These are phyloP conservation scores for Gypsophila paniculata DNA, from an alignment of 179 eudicot genomes.

Conservation along the genomic window DNA sequence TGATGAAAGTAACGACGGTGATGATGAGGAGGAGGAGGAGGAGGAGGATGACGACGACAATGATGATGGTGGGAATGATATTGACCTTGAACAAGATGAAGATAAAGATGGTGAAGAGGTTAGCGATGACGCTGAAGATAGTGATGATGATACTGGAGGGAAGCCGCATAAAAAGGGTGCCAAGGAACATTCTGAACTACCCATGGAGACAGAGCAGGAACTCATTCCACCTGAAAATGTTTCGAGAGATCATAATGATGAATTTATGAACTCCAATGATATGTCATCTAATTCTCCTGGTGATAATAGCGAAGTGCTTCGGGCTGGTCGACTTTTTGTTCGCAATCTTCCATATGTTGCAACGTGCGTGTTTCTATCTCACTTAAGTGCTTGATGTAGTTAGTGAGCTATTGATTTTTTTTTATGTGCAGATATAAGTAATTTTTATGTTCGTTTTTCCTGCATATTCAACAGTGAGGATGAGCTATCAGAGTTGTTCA, in stretches of 20 bases:
- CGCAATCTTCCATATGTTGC: conserved; percentile 85
- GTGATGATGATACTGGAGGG: conserved; percentile 14
- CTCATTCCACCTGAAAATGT: conserved; percentile 9
- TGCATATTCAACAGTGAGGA: conserved; percentile 60
- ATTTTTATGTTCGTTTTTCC: neutral
- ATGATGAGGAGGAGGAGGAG: conserved; percentile 22
- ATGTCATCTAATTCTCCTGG: conserved; percentile 34
- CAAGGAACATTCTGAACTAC: conserved; percentile 15
- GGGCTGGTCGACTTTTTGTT: conserved; percentile 72
- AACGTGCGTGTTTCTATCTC: conserved; percentile 42
- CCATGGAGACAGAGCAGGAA: conserved; percentile 12
- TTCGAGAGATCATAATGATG: conserved; percentile 33
- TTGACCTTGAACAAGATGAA: conserved; percentile 17
- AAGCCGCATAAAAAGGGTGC: conserved; percentile 17
- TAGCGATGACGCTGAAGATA: conserved; percentile 21
- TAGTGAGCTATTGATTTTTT: neutral
- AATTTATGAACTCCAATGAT: conserved; percentile 26
- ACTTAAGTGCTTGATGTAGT: neutral
- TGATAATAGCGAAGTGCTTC: conserved; percentile 35
- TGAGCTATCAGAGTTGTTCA: conserved; percentile 68
- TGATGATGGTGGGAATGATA: neutral
- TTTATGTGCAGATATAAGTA: neutral
- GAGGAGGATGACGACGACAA: conserved; percentile 24
- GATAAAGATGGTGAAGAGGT: conserved; percentile 13
- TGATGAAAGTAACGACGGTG: conserved; percentile 36